phyloP scores from a whole-genome alignment of 805 yeast genomes.

The Metschnikowia gelsemii region DNA sequence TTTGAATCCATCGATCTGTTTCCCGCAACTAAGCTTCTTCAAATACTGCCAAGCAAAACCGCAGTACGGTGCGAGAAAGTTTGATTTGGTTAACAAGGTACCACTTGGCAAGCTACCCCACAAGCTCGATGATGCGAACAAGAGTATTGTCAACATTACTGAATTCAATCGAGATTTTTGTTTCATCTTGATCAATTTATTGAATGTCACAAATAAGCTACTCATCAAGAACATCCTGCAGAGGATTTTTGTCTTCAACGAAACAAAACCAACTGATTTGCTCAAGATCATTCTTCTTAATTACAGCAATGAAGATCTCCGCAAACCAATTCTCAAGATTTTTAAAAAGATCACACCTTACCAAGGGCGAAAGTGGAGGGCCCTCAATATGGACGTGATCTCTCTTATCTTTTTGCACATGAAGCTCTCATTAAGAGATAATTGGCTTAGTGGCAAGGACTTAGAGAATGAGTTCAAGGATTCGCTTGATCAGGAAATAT shows the following conservation, averaged over 20 bases:
- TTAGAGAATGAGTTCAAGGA: slow-evolving; percentile 70
- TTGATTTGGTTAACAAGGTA: slow-evolving; percentile 31
- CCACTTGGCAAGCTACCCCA: slow-evolving; percentile 30
- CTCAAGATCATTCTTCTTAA: slow-evolving; percentile 58
- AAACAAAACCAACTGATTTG: slow-evolving; percentile 60
- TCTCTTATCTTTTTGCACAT: slow-evolving; percentile 81
- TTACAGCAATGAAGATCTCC: slow-evolving; percentile 56
- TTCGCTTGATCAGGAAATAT: slow-evolving; percentile 82
- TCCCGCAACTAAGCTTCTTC: slow-evolving; percentile 39
- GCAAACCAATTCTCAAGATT: slow-evolving; percentile 68
- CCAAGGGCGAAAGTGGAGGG: slow-evolving; percentile 92
- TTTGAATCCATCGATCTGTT: slow-evolving; percentile 36
- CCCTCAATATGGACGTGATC: slow-evolving; percentile 88
- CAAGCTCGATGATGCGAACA: slow-evolving; percentile 26
- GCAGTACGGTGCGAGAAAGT: slow-evolving; percentile 12
- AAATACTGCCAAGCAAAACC: slow-evolving; percentile 29
- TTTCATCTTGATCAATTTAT: slow-evolving; percentile 48
- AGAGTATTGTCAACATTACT: slow-evolving; percentile 29
- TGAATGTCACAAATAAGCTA: slow-evolving; percentile 56
- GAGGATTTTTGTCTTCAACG: slow-evolving; percentile 62
- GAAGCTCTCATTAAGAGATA: slow-evolving; percentile 69
- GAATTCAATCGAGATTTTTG: slow-evolving; percentile 45
- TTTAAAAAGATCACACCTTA: slow-evolving; percentile 81
- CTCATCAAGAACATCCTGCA: slow-evolving; percentile 66
- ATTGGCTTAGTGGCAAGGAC: slow-evolving; percentile 85